Percentiles rank a stretch among this genome's conserved stretches.
phyloP scores from a whole-genome alignment of 192 early-diverging fungal species.

The Backusella mclennaniae region DNA sequence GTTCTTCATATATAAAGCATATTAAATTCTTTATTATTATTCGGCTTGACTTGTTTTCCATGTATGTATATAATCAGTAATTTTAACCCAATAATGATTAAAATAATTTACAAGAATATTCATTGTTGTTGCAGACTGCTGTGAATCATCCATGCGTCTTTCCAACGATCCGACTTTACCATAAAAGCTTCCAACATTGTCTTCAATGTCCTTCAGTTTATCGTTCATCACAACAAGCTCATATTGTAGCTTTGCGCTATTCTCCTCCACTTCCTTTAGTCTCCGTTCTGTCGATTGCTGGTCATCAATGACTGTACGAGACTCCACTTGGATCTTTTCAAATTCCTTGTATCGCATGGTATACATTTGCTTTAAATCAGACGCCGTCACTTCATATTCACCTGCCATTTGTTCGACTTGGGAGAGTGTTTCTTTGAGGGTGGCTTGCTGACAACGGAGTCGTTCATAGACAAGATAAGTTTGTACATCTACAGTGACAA shows the following conservation, averaged over 20 bases:
- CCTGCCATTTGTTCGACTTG: constrained; percentile 11
- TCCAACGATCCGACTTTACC: constrained; percentile 37
- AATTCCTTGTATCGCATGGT: background rate
- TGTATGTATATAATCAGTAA: background rate
- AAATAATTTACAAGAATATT: constrained; percentile 42
- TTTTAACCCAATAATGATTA: constrained; percentile 35
- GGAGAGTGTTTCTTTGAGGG: constrained; percentile 2
- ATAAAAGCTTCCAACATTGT: constrained; percentile 40
- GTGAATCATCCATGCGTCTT: constrained; percentile 37
- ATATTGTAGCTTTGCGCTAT: constrained; percentile 42
- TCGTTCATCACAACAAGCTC: constrained; percentile 40
- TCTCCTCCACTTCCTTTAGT: constrained; percentile 30
- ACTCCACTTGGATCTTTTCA: constrained; percentile 8
- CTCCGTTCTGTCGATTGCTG: constrained; percentile 20
- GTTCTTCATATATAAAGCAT: too few species aligned
- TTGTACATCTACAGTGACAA: constrained; percentile 30
- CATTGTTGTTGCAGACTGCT: constrained; percentile 34
- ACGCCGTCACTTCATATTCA: constrained; percentile 7
- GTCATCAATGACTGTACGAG: constrained; percentile 16
- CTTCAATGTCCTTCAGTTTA: constrained; percentile 44
- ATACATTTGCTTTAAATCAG: constrained; percentile 5
- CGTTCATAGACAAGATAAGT: constrained; percentile 40
- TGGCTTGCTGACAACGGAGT: constrained; percentile 23
- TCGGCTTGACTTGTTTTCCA: background rate
- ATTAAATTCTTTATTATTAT: too few species aligned